These are phyloP conservation scores for Colletotrichum sp. DNA, from an alignment of 2,329 filamentous ascomycete species.

Conservation along the genomic window DNA sequence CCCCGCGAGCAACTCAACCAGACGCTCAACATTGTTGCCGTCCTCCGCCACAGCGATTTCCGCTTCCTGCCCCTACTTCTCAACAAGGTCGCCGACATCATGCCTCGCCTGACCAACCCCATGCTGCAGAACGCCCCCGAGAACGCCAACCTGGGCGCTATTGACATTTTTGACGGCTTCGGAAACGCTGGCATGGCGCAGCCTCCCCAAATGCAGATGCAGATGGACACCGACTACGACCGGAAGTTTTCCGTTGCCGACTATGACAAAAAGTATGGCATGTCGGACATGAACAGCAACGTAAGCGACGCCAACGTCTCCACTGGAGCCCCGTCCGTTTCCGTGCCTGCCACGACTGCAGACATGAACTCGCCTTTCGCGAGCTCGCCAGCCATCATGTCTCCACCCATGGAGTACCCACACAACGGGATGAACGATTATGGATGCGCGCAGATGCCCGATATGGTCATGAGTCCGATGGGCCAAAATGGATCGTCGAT, in stretches of 20 bases:
- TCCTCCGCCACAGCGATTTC: constrained; percentile 76
- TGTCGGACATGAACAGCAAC: constrained; percentile 37
- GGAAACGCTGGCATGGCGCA: constrained; percentile 67
- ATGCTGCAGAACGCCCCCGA: constrained; percentile 66
- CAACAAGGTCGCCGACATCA: constrained; percentile 74
- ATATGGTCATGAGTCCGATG: constrained; percentile 59
- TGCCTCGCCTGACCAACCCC: constrained; percentile 67
- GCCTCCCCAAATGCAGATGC: constrained; percentile 46
- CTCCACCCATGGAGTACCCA: constrained; percentile 55
- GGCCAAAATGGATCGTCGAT: constrained; percentile 33
- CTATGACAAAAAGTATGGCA: constrained; percentile 45
- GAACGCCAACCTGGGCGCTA: constrained; percentile 52
- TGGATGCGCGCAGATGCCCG: constrained; percentile 48
- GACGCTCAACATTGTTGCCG: constrained; percentile 69
- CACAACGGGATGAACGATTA: constrained; percentile 46
- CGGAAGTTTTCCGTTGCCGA: constrained; percentile 49
- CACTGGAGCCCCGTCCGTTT: constrained; percentile 29
- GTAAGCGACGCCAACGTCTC: constrained; percentile 35
- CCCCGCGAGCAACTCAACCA: constrained; percentile 77
- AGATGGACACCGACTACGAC: constrained; percentile 53
- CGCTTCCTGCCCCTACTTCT: constrained; percentile 80
- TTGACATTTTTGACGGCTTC: constrained; percentile 72
- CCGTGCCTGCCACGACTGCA: constrained; percentile 26
- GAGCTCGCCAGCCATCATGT: constrained; percentile 59
- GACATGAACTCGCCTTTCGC: constrained; percentile 57